Percentiles rank a stretch among this genome's conserved stretches.
These are phyloP conservation scores for Crithidia fasciculata DNA, from an alignment of 208 protist species.

Conservation along the genomic window DNA sequence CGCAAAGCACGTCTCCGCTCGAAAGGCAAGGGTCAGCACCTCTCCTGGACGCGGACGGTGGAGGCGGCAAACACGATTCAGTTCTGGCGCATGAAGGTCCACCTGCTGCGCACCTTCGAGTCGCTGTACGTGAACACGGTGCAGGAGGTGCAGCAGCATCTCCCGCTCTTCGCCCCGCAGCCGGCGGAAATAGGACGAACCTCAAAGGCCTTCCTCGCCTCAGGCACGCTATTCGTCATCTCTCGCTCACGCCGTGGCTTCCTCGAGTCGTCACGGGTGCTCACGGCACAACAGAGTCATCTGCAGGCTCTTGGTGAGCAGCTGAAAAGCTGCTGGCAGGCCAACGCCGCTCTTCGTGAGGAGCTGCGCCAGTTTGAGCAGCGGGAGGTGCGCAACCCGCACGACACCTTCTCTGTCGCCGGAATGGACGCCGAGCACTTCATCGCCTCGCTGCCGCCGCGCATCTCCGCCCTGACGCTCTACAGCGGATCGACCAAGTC, in stretches of 20 bases:
- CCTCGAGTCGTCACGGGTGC: constrained; percentile 9
- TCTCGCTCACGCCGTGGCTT: constrained; percentile 3
- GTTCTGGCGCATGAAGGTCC: constrained; percentile 36
- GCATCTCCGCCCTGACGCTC: constrained; percentile 13
- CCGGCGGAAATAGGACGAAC: not conserved
- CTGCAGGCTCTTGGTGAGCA: constrained; percentile 13
- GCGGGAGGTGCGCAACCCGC: constrained; percentile 14
- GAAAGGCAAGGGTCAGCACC: constrained; percentile 25
- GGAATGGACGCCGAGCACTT: constrained; percentile 37
- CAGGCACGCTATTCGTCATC: not conserved
- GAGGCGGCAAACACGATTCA: constrained; percentile 37
- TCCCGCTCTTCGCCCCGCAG: constrained; percentile 14
- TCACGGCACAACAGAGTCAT: constrained; percentile 23
- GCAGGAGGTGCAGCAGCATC: not conserved
- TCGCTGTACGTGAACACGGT: constrained; percentile 20
- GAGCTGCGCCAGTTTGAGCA: constrained; percentile 30
- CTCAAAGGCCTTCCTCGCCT: not conserved
- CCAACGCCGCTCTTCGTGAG: constrained; percentile 20
- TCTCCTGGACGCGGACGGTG: constrained; percentile 36
- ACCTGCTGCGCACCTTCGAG: constrained; percentile 23
- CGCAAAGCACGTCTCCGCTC: constrained; percentile 16
- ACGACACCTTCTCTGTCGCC: constrained; percentile 23
- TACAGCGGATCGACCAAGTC: constrained; percentile 1
- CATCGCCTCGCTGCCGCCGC: constrained; percentile 35
- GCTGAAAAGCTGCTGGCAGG: constrained; percentile 33